Percentiles rank a stretch among this genome's conserved stretches.
phyloP scores from a whole-genome alignment of 2,329 filamentous ascomycete genomes.

The Ceratocystis papillata region DNA sequence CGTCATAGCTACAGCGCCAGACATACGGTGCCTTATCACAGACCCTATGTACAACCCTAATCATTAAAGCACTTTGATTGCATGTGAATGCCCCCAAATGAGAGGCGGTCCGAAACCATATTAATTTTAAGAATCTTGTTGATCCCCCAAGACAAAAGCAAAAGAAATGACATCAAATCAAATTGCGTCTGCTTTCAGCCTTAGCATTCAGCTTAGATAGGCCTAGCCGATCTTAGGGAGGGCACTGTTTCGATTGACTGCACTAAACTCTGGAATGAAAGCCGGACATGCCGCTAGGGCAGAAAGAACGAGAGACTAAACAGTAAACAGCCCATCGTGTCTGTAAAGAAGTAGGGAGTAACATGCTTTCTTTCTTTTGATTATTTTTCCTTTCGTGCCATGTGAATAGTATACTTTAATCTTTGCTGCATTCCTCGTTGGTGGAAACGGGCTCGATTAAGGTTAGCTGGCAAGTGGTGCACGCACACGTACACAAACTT shows the following conservation, averaged over 20 bases:
- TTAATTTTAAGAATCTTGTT: neutral
- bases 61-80: neutral
- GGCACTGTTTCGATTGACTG: too few species aligned
- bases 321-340: too few species aligned
- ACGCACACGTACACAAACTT: neutral
- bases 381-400: neutral
- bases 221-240: too few species aligned
- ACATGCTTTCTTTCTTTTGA: neutral
- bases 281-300: neutral
- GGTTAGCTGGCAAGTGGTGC: neutral
- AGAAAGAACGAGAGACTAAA: neutral
- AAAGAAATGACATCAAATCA: too few species aligned
- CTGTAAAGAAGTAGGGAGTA: too few species aligned
- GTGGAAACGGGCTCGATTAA: neutral
- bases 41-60: neutral
- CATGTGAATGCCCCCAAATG: neutral
- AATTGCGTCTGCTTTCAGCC: neutral
- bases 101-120: neutral
- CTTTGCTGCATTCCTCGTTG: constrained; percentile 1
- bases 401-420: neutral
- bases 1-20: neutral
- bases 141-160: neutral
- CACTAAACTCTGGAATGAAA: neutral
- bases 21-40: too few species aligned
- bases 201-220: neutral